Evolutionary conservation across 2,329 filamentous ascomycete genomes (phyloP).

Genomic region (Colletotrichum theobromicola): DNA sequence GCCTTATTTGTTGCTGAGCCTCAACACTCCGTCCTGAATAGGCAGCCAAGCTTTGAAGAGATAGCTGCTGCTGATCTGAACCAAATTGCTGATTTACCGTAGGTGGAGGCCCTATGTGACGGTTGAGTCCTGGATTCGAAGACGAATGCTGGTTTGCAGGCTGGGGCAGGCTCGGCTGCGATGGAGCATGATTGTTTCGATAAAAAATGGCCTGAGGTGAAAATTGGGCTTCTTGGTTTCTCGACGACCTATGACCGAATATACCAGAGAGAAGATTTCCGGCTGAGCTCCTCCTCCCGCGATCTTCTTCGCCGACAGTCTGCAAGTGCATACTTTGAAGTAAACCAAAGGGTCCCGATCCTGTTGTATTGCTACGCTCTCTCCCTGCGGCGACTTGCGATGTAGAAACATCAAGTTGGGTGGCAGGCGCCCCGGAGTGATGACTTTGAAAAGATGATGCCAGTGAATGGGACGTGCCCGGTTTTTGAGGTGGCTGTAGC

Average conservation of each 20-base stretch:
- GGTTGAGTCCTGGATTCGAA: background rate
- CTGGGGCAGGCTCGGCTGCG: background rate
- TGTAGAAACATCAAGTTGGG: slow-evolving; percentile 1
- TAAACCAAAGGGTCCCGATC: slow-evolving; percentile 13
- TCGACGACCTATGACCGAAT: slow-evolving; percentile 25
- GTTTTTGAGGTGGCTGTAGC: slow-evolving; percentile 14
- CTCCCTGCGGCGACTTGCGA: slow-evolving; percentile 1
- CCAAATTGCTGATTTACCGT: background rate
- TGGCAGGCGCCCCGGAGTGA: background rate
- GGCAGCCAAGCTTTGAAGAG: background rate
- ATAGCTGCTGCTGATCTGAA: background rate
- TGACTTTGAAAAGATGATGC: slow-evolving; percentile 25
- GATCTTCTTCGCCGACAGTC: slow-evolving; percentile 23
- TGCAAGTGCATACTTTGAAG: background rate
- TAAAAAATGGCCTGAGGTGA: background rate
- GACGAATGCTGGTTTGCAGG: background rate
- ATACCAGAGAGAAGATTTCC: slow-evolving; percentile 27
- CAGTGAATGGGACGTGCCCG: slow-evolving; percentile 25
- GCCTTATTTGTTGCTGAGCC: background rate
- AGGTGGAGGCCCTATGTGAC: background rate
- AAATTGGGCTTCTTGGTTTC: slow-evolving; percentile 21
- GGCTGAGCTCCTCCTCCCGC: slow-evolving; percentile 25
- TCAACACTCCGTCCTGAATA: background rate
- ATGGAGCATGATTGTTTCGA: background rate
- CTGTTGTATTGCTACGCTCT: slow-evolving; percentile 26